Conservation (phyloP, 305 asterid genomes). For the Fraxinus greggii region DNA sequence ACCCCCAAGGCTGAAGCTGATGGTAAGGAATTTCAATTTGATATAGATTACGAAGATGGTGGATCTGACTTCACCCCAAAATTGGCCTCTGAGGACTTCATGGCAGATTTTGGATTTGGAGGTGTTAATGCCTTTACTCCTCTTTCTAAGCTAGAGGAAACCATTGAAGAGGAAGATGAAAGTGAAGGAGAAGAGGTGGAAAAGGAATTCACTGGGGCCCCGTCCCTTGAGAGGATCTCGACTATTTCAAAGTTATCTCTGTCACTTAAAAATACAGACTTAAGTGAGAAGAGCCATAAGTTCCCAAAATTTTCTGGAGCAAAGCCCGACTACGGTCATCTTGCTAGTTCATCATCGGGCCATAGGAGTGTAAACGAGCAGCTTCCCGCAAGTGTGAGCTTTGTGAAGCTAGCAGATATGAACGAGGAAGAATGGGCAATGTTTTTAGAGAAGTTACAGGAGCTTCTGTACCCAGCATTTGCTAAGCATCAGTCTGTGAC, state of each 20-base stretch:
- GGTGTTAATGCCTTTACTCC: background rate
- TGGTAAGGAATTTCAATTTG: background rate
- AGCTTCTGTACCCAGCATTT: constrained; percentile 67
- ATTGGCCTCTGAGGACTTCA: background rate
- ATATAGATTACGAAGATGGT: background rate
- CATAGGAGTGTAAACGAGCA: constrained; percentile 88
- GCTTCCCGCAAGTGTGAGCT: constrained; percentile 73
- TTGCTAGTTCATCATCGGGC: constrained; percentile 60
- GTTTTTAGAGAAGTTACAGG: constrained; percentile 78
- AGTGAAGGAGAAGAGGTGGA: background rate
- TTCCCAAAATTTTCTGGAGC: constrained; percentile 2
- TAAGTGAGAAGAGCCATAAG: background rate
- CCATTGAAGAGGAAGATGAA: background rate
- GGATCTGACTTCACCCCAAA: background rate
- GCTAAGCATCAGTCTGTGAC: constrained; percentile 54
- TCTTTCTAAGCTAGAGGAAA: background rate
- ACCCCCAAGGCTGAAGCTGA: background rate
- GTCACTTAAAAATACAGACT: background rate
- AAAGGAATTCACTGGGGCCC: background rate
- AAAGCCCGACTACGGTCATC: constrained; percentile 38
- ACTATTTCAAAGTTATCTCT: background rate
- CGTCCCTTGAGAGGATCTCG: background rate
- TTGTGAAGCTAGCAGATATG: constrained; percentile 88
- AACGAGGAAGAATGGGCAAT: constrained; percentile 67
- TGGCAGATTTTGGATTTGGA: background rate